Percentiles rank a stretch among this genome's conserved stretches.
Evolutionary conservation across 2,329 filamentous ascomycete genomes (phyloP).

Genomic region (Ascomycota sp.): DNA sequence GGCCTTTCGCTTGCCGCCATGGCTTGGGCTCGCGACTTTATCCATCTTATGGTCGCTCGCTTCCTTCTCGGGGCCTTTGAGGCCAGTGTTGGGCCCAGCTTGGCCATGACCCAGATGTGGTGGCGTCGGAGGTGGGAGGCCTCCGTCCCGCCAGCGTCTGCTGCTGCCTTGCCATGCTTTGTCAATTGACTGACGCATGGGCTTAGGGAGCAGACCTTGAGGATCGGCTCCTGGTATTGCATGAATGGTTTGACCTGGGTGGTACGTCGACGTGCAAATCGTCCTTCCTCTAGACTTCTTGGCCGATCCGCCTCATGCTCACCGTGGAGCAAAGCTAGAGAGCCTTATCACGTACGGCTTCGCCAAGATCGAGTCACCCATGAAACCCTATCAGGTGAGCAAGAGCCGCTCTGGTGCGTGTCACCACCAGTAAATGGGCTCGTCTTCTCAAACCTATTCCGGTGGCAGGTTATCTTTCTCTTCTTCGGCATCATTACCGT

Average conservation of each 20-base stretch:
- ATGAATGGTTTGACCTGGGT: constrained; percentile 41
- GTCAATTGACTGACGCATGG: too few species aligned
- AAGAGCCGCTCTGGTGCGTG: too few species aligned
- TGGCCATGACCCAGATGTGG: constrained; percentile 43
- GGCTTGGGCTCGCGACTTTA: constrained; percentile 29
- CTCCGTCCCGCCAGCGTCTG: too few species aligned
- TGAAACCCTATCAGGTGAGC: constrained; percentile 26
- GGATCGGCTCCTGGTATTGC: constrained; percentile 37
- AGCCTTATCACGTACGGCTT: constrained; percentile 37
- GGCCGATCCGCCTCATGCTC: too few species aligned
- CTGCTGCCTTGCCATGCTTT: too few species aligned
- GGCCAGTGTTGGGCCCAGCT: constrained; percentile 24
- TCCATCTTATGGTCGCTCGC: constrained; percentile 25
- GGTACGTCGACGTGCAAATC: constrained; percentile 7
- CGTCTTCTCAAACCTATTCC: too few species aligned
- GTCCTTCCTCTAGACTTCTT: background rate
- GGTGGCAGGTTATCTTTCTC: constrained; percentile 32
- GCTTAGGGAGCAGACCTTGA: constrained; percentile 35
- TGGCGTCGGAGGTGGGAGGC: constrained; percentile 24
- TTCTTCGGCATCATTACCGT: constrained; percentile 32
- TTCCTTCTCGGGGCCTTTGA: constrained; percentile 39
- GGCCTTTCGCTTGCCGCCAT: constrained; percentile 28
- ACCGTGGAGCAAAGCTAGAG: constrained; percentile 22
- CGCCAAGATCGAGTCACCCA: constrained; percentile 29
- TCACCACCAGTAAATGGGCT: too few species aligned